Evolutionary conservation across 2,329 filamentous ascomycete species (phyloP).

Genomic region (Fusarium globosum): DNA sequence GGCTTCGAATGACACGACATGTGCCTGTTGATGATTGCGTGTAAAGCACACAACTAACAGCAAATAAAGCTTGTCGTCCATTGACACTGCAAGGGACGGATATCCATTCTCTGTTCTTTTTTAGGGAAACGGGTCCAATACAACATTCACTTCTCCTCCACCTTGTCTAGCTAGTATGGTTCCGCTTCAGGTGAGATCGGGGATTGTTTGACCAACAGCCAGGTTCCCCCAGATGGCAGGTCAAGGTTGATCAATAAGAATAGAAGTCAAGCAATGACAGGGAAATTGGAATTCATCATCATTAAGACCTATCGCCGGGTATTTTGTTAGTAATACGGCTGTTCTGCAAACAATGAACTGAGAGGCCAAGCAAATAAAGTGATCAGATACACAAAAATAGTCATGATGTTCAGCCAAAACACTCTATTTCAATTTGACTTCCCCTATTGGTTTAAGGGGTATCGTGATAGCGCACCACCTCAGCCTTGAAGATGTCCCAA

Average conservation of each 20-base stretch:
- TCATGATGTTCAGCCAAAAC: constrained; percentile 13
- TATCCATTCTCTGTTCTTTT: constrained; percentile 35
- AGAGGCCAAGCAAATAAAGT: neutral
- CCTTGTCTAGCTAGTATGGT: constrained; percentile 40
- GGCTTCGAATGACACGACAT: neutral
- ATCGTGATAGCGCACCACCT: constrained; percentile 38
- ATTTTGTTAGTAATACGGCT: neutral
- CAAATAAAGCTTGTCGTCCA: constrained; percentile 13
- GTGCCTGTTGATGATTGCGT: constrained; percentile 14
- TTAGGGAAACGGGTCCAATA: constrained; percentile 39
- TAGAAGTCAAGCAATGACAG: constrained; percentile 22
- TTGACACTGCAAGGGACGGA: constrained; percentile 25
- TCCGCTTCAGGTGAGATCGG: constrained; percentile 46
- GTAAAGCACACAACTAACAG: constrained; percentile 8
- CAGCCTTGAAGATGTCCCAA: constrained; percentile 35
- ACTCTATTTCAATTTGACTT: constrained; percentile 12
- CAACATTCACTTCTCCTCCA: constrained; percentile 23
- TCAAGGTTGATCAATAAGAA: constrained; percentile 36
- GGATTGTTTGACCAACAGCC: constrained; percentile 35
- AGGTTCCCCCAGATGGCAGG: constrained; percentile 42
- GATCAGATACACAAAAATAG: constrained; percentile 16
- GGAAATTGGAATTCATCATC: constrained; percentile 6
- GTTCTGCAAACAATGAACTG: neutral
- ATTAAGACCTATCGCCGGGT: neutral
- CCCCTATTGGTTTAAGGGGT: constrained; percentile 10